Percentiles rank a stretch among this genome's conserved stretches.
Evolutionary conservation across 2,329 filamentous ascomycete genomes (phyloP).

Genomic region (Aspergillus awamori): DNA sequence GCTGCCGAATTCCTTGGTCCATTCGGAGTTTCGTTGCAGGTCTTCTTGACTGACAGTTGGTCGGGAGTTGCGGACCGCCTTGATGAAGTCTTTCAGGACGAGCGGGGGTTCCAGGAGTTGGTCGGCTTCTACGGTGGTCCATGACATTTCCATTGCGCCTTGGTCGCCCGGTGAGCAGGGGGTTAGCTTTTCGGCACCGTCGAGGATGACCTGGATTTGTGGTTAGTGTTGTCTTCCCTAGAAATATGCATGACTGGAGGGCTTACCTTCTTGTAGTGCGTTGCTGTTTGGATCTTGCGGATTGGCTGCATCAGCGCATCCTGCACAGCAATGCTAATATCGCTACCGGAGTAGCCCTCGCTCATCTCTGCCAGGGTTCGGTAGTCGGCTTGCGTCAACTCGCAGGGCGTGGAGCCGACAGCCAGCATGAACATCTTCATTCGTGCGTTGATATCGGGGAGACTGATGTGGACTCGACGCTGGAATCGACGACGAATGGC

Average conservation of each 20-base stretch:
- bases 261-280: conserved; percentile 89
- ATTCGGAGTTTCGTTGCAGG: conserved; percentile 80
- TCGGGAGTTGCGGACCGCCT: conserved; percentile 82
- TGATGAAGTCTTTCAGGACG: conserved; percentile 87
- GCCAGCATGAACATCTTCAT: conserved; percentile 95
- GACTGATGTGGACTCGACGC: conserved; percentile 88
- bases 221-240: conserved; percentile 10
- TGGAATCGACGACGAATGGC: conserved; percentile 97
- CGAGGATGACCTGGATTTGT: conserved; percentile 64
- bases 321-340: conserved; percentile 95
- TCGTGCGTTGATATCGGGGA: conserved; percentile 83
- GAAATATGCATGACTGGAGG: too few species aligned
- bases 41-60: conserved; percentile 91
- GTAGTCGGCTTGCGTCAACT: conserved; percentile 76
- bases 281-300: conserved; percentile 93
- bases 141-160: conserved; percentile 88
- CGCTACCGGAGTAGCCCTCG: conserved; percentile 93
- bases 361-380: conserved; percentile 76
- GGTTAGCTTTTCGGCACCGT: conserved; percentile 64
- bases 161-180: conserved; percentile 91
- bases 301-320: conserved; percentile 97
- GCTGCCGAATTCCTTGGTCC: conserved; percentile 95
- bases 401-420: conserved; percentile 89
- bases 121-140: conserved; percentile 83
- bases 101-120: conserved; percentile 84